phyloP scores from a whole-genome alignment of 2,329 filamentous ascomycete genomes.

The Decorospora gaudefroyi region DNA sequence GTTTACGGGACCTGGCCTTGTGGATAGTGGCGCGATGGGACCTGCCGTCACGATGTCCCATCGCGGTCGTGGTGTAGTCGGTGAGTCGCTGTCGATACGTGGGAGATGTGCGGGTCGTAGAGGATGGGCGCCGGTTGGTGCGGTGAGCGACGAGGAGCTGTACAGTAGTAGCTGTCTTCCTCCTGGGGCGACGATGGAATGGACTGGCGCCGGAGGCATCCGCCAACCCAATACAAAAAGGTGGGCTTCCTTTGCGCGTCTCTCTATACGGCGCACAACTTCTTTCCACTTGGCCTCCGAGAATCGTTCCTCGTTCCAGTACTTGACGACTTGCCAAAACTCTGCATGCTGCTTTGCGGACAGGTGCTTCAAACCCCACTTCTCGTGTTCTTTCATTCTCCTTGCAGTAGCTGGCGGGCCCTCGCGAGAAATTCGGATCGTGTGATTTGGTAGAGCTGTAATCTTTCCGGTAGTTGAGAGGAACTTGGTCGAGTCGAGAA shows the following conservation, averaged over 20 bases:
- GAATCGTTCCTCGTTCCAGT: constrained; percentile 21
- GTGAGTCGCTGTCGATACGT: constrained; percentile 1
- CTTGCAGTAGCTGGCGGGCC: constrained; percentile 1
- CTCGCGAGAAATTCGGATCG: too few species aligned
- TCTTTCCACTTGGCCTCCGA: constrained; percentile 16
- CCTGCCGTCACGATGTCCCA: constrained; percentile 21
- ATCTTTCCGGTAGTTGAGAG: not conserved
- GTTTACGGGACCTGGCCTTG: constrained; percentile 9
- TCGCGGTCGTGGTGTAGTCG: constrained; percentile 17
- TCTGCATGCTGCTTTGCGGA: constrained; percentile 10
- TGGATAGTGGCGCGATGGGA: constrained; percentile 20
- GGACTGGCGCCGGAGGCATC: not conserved
- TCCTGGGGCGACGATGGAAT: not conserved
- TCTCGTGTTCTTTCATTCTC: constrained; percentile 18
- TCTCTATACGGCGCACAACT: constrained; percentile 1
- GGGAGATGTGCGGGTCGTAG: constrained; percentile 5
- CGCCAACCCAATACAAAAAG: constrained; percentile 3
- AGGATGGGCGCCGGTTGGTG: constrained; percentile 6
- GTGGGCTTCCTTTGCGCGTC: constrained; percentile 9
- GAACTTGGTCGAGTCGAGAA: not conserved
- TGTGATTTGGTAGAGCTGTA: too few species aligned
- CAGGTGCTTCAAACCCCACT: constrained; percentile 21
- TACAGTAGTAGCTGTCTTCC: not conserved
- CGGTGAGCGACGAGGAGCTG: constrained; percentile 8
- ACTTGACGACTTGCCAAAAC: constrained; percentile 12